Evolutionary conservation across 805 yeast genomes (phyloP).

Genomic region (Ogataea nonfermentans): DNA sequence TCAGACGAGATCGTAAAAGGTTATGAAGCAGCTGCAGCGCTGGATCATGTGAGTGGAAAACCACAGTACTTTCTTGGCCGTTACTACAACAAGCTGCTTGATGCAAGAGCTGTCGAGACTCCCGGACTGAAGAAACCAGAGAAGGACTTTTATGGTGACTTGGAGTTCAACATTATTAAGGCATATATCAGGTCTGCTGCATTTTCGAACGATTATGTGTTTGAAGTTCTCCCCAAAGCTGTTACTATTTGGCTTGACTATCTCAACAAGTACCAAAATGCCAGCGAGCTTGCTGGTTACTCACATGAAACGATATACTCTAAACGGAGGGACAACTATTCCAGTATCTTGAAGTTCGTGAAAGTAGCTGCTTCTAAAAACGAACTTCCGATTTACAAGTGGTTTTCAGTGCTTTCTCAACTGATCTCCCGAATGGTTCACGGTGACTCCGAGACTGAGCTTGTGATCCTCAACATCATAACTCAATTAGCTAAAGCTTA

Average conservation of each 20-base stretch:
- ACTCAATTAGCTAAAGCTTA: conserved; percentile 57
- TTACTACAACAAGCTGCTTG: conserved; percentile 74
- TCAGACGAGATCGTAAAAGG: conserved; percentile 69
- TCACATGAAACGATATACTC: conserved; percentile 26
- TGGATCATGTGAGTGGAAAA: conserved; percentile 58
- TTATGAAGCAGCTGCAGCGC: conserved; percentile 55
- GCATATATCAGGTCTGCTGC: conserved; percentile 59
- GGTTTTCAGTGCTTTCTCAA: conserved; percentile 88
- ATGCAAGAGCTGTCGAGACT: conserved; percentile 45
- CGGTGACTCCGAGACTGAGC: conserved; percentile 52
- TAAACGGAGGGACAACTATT: conserved; percentile 38
- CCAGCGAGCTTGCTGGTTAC: conserved; percentile 26
- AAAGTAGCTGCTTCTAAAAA: conserved; percentile 38
- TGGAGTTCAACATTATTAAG: conserved; percentile 54
- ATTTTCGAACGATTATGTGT: conserved; percentile 61
- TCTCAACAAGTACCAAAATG: conserved; percentile 39
- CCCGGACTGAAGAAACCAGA: conserved; percentile 30
- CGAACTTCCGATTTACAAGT: conserved; percentile 51
- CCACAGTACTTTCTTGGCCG: conserved; percentile 79
- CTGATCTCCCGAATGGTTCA: conserved; percentile 76
- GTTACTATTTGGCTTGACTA: conserved; percentile 90
- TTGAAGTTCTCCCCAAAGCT: conserved; percentile 87
- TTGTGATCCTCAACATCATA: conserved; percentile 56
- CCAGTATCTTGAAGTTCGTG: conserved; percentile 49
- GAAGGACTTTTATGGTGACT: conserved; percentile 43